Base-by-base conservation (phyloP, 2,329 filamentous ascomycete species). In the Botrytis squamosa region DNA sequence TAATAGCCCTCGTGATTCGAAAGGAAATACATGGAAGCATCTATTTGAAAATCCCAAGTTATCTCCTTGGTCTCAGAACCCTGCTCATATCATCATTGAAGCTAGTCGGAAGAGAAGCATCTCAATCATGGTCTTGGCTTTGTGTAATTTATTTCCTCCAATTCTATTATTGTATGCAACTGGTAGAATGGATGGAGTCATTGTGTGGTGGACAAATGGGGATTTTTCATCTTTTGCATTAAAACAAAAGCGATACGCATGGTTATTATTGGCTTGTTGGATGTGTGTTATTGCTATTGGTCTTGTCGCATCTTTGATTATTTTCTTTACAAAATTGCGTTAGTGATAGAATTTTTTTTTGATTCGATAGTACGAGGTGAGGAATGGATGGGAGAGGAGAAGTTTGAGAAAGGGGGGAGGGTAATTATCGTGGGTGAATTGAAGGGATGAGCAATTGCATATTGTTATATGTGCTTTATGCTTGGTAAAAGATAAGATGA, bases 141-240 rank as follows among this genome's bases (percentile, higher is more conserved):
- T 80, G 3, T 80, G 79, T 60, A 74, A 74, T 55, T 18, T 79
- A n/a, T 79, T 80, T 44, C 79, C 79, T 14, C 80, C 80, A 14
- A 64, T 78, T 20, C 72, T 81, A 18, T 55, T 80, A 4, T 70
- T 80, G 10, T 80, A 77, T 59, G 74, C 75, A 33, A 68, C 74
- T 69, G 78, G 80, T 59, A 46, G 70, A 25, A 72, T 81, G 36
- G 79, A 81, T 70, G 70, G 73, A 40, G 42, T 80, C 14, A 76
- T 81, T 49, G 22, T 67, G 12, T 80, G 77, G 77, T 77, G 74
- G 73, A 79, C 77, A 14, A 68, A 75, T 16, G 77, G 79, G 6
- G 76, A 79, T 42, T 75, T 78, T 55, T 73, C 66, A 9, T 68
- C 70, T 33, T 80, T 80, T 67, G 73, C 73, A 5, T 75, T 75